Conservation (phyloP, 1,139 yeast genomes). For the Yamadazyma songkhlaensis region DNA sequence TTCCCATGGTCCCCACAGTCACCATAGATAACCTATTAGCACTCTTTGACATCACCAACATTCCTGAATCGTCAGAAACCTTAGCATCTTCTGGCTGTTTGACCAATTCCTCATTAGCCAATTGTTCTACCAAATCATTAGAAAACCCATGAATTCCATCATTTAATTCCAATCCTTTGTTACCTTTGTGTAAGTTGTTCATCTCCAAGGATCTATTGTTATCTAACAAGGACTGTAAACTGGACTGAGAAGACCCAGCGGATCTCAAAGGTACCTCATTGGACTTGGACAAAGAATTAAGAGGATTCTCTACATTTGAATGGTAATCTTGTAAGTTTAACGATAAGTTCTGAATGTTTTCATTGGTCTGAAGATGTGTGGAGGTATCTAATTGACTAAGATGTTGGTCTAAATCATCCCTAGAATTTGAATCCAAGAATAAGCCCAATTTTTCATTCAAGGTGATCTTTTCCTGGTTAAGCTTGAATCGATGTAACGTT, state of each 20-base stretch:
- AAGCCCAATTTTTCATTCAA: constrained; percentile 40
- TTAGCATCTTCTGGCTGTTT: constrained; percentile 1
- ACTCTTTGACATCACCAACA: constrained; percentile 10
- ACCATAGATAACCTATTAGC: constrained; percentile 1
- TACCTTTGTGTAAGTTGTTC: constrained; percentile 16
- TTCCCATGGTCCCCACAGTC: constrained; percentile 8
- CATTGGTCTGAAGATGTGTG: constrained; percentile 24
- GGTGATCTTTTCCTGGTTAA: constrained; percentile 29
- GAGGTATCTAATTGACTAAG: constrained; percentile 31
- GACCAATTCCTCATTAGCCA: constrained; percentile 16
- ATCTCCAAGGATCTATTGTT: constrained; percentile 34
- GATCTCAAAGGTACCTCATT: constrained; percentile 31
- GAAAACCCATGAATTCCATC: constrained; percentile 48
- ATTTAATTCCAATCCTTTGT: constrained; percentile 35
- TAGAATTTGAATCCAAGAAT: constrained; percentile 17
- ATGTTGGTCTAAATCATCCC: constrained; percentile 34
- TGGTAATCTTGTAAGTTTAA: constrained; percentile 28
- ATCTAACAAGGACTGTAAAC: constrained; percentile 41
- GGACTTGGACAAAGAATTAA: constrained; percentile 29
- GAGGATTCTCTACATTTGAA: constrained; percentile 30
- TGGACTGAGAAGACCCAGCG: constrained; percentile 45
- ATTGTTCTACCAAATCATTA: constrained; percentile 35
- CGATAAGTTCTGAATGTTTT: constrained; percentile 38
- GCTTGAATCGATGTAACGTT: constrained; percentile 22
- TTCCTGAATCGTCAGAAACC: constrained; percentile 14